Percentiles rank a stretch among this genome's conserved stretches.
Conservation (phyloP, 1,139 yeast genomes). For the Hyphopichia khmerensis region DNA sequence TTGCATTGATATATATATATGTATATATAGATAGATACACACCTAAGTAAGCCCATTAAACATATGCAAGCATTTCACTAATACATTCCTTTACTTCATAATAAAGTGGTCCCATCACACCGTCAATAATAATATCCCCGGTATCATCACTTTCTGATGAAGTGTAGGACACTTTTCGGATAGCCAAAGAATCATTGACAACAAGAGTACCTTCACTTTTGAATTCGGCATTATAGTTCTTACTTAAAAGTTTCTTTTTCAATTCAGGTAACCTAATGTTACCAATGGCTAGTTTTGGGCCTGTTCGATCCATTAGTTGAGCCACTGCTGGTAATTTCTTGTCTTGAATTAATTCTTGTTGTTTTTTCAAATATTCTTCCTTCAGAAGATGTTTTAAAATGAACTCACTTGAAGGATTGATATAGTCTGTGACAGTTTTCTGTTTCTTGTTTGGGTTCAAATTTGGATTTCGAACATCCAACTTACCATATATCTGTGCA, state of each 20-base stretch:
- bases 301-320: conserved; percentile 13
- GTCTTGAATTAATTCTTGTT: conserved; percentile 8
- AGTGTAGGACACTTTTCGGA: conserved; percentile 62
- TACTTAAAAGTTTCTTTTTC: conserved; percentile 56
- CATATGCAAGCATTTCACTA: conserved; percentile 78
- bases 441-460: conserved; percentile 12
- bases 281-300: conserved; percentile 71
- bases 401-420: conserved; percentile 38
- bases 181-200: conserved; percentile 73
- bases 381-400: conserved; percentile 28
- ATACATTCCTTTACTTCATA: conserved; percentile 77
- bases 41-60: too few species aligned
- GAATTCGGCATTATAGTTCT: conserved; percentile 78
- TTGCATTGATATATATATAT: neutral
- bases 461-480: conserved; percentile 43
- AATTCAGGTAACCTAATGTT: conserved; percentile 83
- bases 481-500: conserved; percentile 78
- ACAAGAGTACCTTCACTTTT: conserved; percentile 92
- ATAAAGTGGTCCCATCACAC: conserved; percentile 72
- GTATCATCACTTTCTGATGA: conserved; percentile 50
- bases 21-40: too few species aligned
- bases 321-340: conserved; percentile 5
- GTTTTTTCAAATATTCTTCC: conserved; percentile 13
- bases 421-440: conserved; percentile 26
- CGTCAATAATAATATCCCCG: conserved; percentile 84